phyloP scores from a whole-genome alignment of 164 flowering plant genomes.

The Sedum album region DNA sequence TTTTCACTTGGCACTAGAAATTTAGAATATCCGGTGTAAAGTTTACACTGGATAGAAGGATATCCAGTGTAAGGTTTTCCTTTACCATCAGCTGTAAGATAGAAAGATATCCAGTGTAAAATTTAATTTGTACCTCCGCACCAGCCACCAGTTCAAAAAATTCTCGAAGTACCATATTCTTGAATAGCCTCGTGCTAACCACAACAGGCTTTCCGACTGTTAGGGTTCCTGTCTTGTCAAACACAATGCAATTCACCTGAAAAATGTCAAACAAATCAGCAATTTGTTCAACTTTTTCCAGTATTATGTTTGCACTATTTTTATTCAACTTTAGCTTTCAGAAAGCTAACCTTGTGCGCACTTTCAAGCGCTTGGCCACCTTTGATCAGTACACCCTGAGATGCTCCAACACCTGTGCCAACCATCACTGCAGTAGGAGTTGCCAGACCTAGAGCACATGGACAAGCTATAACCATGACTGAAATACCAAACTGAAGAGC shows the following conservation, averaged over 20 bases:
- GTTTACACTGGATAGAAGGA: no score
- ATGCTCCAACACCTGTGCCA: constrained; percentile 94
- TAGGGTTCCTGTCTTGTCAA: constrained; percentile 45
- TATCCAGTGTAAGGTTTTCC: no score
- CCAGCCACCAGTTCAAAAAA: constrained; percentile 75
- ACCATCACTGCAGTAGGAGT: constrained; percentile 99
- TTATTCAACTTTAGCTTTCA: not conserved
- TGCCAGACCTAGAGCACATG: constrained; percentile 95
- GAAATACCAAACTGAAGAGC: constrained; percentile 95
- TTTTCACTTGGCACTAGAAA: no score
- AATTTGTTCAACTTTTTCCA: not conserved
- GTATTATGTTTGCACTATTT: not conserved
- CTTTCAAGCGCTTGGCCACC: constrained; percentile 91
- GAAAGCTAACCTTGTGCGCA: constrained; percentile 63
- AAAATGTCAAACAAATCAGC: not conserved
- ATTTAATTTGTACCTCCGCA: constrained; percentile 48
- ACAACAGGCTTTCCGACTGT: constrained; percentile 84
- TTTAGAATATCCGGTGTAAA: no score
- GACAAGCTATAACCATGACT: constrained; percentile 97
- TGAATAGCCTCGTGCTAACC: constrained; percentile 52
- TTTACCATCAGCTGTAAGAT: no score
- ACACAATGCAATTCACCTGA: constrained; percentile 41
- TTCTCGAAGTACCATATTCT: constrained; percentile 46
- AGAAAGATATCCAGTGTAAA: constrained; percentile 25
- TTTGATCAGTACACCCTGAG: constrained; percentile 85